Percentiles rank a stretch among this genome's conserved stretches.
These are phyloP conservation scores for Kregervanrija delftensis DNA, from an alignment of 805 yeast genomes.

Conservation along the genomic window DNA sequence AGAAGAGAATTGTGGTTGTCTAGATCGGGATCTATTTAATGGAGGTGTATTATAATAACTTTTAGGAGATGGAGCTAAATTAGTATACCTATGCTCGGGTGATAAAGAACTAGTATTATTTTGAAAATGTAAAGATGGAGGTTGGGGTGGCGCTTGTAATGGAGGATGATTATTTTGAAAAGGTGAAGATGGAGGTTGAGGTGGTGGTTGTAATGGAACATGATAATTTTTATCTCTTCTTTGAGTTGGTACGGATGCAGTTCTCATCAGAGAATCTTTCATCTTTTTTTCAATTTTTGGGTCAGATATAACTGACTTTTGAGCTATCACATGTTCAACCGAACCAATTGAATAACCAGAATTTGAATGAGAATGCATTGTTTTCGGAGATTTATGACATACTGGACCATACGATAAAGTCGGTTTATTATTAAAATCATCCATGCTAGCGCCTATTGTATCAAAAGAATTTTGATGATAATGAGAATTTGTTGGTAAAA, in stretches of 20 bases:
- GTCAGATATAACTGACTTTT: not conserved
- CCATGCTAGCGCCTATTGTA: too few species aligned
- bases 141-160: not conserved
- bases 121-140: not conserved
- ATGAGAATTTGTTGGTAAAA: too few species aligned
- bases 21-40: not conserved
- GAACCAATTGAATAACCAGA: constrained; percentile 2
- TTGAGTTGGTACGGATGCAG: constrained; percentile 8
- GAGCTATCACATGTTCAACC: not conserved
- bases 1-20: not conserved
- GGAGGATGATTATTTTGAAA: not conserved
- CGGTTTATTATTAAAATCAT: too few species aligned
- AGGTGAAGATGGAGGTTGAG: not conserved
- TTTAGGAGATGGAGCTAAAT: too few species aligned
- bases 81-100: too few species aligned
- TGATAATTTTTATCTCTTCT: constrained; percentile 1
- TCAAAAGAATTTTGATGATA: too few species aligned
- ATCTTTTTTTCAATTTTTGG: not conserved
- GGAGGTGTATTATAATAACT: not conserved
- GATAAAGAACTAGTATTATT: not conserved
- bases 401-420: too few species aligned
- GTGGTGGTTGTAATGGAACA: constrained; percentile 3
- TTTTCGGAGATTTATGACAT: not conserved
- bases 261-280: constrained; percentile 6
- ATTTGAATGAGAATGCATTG: constrained; percentile 6